Evolutionary conservation across 2,329 filamentous ascomycete species (phyloP), one percentile per base, ranked within the genome.

Genomic region (Trichophyton equinum): DNA sequence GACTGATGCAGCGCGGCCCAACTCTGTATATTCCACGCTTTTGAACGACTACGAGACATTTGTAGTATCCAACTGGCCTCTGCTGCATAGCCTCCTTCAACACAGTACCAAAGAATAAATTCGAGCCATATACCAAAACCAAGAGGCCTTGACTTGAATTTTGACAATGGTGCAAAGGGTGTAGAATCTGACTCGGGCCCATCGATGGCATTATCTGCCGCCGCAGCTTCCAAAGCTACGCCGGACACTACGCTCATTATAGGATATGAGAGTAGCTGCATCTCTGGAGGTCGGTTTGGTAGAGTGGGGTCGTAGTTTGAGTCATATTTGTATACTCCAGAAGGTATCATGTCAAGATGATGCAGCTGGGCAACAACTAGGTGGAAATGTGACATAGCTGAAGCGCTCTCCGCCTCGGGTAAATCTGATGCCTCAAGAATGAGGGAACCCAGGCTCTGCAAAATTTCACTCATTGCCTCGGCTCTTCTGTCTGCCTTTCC

Each of bases 111-210:
- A 18, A 80, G 72, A 59, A 79, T 71, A 40, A 79, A 73, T 61
- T 80, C 78, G 11, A 80, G 65, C 78, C 78, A 80, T 11, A 79
- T 71, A 61, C 78, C 76, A 15, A 73, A 74, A 1, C 75, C 77
- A 22, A 79, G 70, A 60, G 77, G 70, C 44, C 70, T 72, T 22
- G 57, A 59, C 49, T n/a, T 58, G 58, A 22, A 73, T 25, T 70
- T 70, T 44, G 73, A 64, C 61, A 69, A 74, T 2, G 75, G 74
- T 2, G 73, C 68, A 22, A 73, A 67, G 38, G 36, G 20, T 22
- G 30, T 18, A n/a, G 33, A 42, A 27, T 36, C 51, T 11, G 51
- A 30, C 58, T 75, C 66, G 11, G 75, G 74, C 6, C 73, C 73
- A 62, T 72, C 69, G 11, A 68, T 70, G 25, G 72, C 70, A 25